Base-by-base conservation (phyloP, 257 asterid genomes). In the Solanum habrochaites region DNA sequence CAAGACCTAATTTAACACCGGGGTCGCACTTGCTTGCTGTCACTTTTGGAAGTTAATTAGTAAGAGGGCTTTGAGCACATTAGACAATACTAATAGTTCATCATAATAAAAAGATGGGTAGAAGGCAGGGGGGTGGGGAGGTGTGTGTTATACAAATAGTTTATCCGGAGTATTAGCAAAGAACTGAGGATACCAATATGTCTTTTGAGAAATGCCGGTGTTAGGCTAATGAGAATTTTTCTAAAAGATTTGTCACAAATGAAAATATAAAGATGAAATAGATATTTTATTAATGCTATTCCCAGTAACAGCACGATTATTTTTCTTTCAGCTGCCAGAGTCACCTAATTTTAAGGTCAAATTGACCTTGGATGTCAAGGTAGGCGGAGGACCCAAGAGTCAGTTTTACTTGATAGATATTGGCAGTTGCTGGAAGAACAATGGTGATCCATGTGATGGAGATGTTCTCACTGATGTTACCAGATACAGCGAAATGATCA, bases 381-480 rank as follows among this genome's bases (percentile, higher is more conserved):
- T 86, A 83, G 96, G 97, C 27, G 95, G 97, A 71, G 95, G 97
- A 14, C 92, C 94, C 3, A 93, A 92, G 88, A 93, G 97, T 91
- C 95, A 93, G 88, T 93, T 94, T 89, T 94, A 94, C 92, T 86
- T 94, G 90, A 91, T 94, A 29, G 95, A 92, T 90, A 93, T 94
- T 0, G 97, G 95, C n/a, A 93, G 97, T 89, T 94, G 97, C 89
- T 94, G 97, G 97, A 94, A 93, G 87, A 93, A 92, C 90, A 89
- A 91, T 52, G 96, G 97, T 2, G 73, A 80, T 37, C 94, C 94
- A 2, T 94, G 97, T n/a, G 90, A 94, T 13, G 95, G 97, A n/a
- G 93, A 94, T 71, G 91, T 91, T 42, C 85, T 85, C 27, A 91
- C 95, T 3, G 95, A 94, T 35, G 89, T 93, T 12, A 94, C 97